Percentiles rank a stretch among this genome's conserved stretches.
Conservation (phyloP, 1,284 basidiomycete species). For the Megacollybia platyphylla region DNA sequence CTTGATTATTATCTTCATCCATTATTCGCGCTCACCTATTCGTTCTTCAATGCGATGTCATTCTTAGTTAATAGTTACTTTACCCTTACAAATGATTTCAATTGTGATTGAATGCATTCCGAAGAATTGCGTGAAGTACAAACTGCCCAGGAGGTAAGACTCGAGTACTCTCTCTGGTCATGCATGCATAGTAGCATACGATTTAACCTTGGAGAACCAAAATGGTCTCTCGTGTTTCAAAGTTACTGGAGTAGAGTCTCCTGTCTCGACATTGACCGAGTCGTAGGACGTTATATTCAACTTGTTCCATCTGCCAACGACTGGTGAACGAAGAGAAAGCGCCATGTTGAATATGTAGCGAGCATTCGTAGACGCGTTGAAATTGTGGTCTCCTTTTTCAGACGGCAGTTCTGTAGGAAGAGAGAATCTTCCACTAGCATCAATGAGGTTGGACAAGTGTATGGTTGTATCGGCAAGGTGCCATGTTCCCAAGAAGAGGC, state of each 20-base stretch:
- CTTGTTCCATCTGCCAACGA: slow-evolving; percentile 78
- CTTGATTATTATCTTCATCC: too few species aligned
- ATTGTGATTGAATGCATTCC: too few species aligned
- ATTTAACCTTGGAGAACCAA: slow-evolving; percentile 83
- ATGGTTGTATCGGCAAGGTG: slow-evolving; percentile 44
- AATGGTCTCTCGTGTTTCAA: slow-evolving; percentile 82
- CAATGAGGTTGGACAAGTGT: slow-evolving; percentile 49
- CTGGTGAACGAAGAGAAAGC: slow-evolving; percentile 61
- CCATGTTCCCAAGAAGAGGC: slow-evolving; percentile 62
- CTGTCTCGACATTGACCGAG: slow-evolving; percentile 62
- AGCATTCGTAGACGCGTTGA: slow-evolving; percentile 7
- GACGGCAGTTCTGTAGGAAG: slow-evolving; percentile 10
- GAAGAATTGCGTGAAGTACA: too few species aligned
- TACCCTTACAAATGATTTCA: too few species aligned
- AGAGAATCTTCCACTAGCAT: slow-evolving; percentile 26
- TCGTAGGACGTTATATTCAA: slow-evolving; percentile 69
- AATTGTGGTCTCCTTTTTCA: slow-evolving; percentile 3
- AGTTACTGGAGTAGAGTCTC: slow-evolving; percentile 59
- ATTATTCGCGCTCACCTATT: too few species aligned
- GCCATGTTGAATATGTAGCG: slow-evolving; percentile 82
- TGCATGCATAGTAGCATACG: slow-evolving; percentile 16
- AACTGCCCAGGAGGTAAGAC: too few species aligned
- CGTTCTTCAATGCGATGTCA: too few species aligned
- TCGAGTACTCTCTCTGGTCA: too few species aligned
- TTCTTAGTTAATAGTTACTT: too few species aligned